Percentiles rank a stretch among this genome's conserved stretches.
These are phyloP conservation scores for Lentinus tigrinus DNA, from an alignment of 768 basidiomycete species.

Conservation along the genomic window DNA sequence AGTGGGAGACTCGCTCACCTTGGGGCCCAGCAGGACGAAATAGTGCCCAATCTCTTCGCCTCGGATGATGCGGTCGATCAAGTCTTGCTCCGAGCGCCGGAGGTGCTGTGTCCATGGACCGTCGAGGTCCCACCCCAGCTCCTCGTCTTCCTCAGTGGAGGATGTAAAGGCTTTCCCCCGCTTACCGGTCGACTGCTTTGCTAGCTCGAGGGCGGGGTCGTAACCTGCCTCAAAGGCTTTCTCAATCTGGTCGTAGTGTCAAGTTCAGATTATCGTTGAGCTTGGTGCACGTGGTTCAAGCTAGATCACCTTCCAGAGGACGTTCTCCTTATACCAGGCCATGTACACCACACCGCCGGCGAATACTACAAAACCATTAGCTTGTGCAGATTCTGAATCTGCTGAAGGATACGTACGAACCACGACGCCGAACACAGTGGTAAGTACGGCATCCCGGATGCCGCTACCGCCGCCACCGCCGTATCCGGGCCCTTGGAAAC, in stretches of 20 bases:
- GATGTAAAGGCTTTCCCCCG: slow-evolving; percentile 28
- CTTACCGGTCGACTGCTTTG: slow-evolving; percentile 40
- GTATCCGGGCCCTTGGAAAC: neutral
- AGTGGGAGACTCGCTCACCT: slow-evolving; percentile 41
- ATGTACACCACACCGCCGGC: slow-evolving; percentile 71
- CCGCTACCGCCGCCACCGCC: slow-evolving; percentile 13
- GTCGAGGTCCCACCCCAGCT: slow-evolving; percentile 34
- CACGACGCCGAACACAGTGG: slow-evolving; percentile 59
- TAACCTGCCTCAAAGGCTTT: slow-evolving; percentile 77
- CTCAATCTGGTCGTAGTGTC: slow-evolving; percentile 54
- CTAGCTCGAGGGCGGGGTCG: slow-evolving; percentile 78
- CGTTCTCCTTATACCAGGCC: slow-evolving; percentile 80
- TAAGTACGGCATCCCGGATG: slow-evolving; percentile 49
- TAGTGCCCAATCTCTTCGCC: slow-evolving; percentile 74
- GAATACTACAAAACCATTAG: slow-evolving; percentile 53
- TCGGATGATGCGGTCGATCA: slow-evolving; percentile 75
- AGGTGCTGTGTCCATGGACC: slow-evolving; percentile 59
- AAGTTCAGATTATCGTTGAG: neutral
- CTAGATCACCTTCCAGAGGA: slow-evolving; percentile 77
- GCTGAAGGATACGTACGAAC: too few relatives aligned
- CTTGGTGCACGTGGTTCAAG: slow-evolving; percentile 18
- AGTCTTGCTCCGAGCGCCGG: slow-evolving; percentile 69
- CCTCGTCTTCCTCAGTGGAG: neutral
- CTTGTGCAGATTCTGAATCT: too few relatives aligned
- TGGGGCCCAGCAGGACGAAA: slow-evolving; percentile 74